Percentiles rank a stretch among this genome's conserved stretches.
Evolutionary conservation across 2,329 filamentous ascomycete species (phyloP).

Genomic region (Penicillium crustosum): DNA sequence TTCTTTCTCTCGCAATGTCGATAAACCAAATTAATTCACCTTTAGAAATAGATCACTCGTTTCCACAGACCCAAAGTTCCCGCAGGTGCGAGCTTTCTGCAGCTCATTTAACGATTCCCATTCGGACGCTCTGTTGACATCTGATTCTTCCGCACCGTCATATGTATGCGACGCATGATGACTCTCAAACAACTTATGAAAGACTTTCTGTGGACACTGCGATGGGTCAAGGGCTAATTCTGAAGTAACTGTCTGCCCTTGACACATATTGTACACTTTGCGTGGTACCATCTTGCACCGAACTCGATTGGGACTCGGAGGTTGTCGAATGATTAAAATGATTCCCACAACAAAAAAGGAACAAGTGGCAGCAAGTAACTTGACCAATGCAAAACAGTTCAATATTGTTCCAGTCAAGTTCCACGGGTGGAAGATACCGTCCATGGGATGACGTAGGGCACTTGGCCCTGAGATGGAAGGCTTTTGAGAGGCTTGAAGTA

Average conservation of each 20-base stretch:
- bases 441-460: constrained; percentile 6
- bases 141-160: constrained; percentile 24
- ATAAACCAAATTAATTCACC: constrained; percentile 33
- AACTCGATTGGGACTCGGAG: constrained; percentile 16
- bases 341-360: background rate
- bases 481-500: background rate
- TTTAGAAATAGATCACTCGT: constrained; percentile 69
- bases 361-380: background rate
- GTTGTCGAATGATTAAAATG: constrained; percentile 7
- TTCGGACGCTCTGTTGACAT: constrained; percentile 20
- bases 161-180: constrained; percentile 15
- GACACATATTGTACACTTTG: constrained; percentile 55
- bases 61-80: constrained; percentile 63
- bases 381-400: background rate
- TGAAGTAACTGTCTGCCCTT: constrained; percentile 57
- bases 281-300: constrained; percentile 43
- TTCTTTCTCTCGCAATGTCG: too few species aligned
- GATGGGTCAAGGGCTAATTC: constrained; percentile 56
- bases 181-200: constrained; percentile 56
- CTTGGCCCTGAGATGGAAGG: background rate
- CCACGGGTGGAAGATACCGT: constrained; percentile 1
- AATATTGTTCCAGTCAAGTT: background rate
- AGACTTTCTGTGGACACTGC: constrained; percentile 55
- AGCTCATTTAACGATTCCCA: constrained; percentile 46
- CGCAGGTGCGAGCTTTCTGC: constrained; percentile 59